Percentiles rank a stretch among this genome's conserved stretches.
Conservation (phyloP, 371 early-diverging fungal genomes). For the Umbelopsis sp. region DNA sequence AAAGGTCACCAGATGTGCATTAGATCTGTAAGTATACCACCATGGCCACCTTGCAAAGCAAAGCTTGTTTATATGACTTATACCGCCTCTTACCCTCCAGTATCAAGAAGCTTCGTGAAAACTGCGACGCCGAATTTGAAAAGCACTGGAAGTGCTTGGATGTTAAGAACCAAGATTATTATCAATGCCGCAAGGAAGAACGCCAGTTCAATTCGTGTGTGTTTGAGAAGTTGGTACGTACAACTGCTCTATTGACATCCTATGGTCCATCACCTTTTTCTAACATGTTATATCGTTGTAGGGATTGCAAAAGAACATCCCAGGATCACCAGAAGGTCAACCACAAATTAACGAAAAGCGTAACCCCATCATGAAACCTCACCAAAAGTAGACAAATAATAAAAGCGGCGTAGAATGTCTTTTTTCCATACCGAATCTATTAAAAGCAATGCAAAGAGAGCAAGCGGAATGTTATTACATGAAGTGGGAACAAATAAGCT, state of each 20-base stretch:
- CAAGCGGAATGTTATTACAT: background rate
- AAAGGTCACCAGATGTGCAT: constrained; percentile 93
- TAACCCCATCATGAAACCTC: constrained; percentile 66
- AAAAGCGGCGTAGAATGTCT: constrained; percentile 16
- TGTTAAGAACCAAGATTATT: constrained; percentile 85
- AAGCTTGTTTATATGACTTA: background rate
- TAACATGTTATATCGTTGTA: constrained; percentile 29
- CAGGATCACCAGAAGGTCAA: constrained; percentile 71
- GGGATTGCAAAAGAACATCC: constrained; percentile 82
- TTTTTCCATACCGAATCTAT: constrained; percentile 13
- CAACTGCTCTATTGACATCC: background rate
- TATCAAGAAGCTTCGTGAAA: constrained; percentile 83
- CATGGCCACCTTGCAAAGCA: background rate
- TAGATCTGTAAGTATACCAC: constrained; percentile 72
- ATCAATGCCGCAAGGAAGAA: constrained; percentile 84
- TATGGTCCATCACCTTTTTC: background rate
- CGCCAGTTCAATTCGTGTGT: constrained; percentile 86
- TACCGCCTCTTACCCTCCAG: constrained; percentile 41
- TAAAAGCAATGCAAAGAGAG: background rate
- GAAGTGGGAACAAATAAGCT: too few species aligned
- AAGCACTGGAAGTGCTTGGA: constrained; percentile 95
- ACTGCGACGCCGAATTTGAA: constrained; percentile 89
- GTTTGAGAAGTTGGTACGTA: constrained; percentile 83
- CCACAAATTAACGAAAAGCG: constrained; percentile 75
- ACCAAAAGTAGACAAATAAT: constrained; percentile 39